Base-by-base conservation (phyloP, 352 stramenopile species). In the Pythium grandisporangium region DNA sequence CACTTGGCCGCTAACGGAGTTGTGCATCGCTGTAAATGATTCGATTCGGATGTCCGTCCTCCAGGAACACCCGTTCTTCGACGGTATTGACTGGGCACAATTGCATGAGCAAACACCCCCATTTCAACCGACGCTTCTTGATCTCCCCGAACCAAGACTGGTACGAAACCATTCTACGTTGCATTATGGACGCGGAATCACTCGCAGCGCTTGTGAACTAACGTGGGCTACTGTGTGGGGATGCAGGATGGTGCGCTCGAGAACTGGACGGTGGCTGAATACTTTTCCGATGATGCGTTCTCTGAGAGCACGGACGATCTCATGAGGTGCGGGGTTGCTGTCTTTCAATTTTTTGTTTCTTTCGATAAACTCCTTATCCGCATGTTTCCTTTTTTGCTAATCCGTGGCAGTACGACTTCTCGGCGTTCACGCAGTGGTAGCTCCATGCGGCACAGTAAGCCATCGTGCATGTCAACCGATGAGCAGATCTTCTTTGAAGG, bases 221-320 rank as follows among this genome's bases (percentile, higher is more conserved):
- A n/a, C n/a, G n/a, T n/a, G n/a, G n/a, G n/a, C n/a, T n/a, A n/a
- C n/a, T n/a, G n/a, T n/a, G n/a, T n/a, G n/a, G n/a, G n/a, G n/a
- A n/a, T n/a, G n/a, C 26, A 84, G 70, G 77, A 90, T 53, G 77
- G 77, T 11, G 71, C 71, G 1, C 62, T 70, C 2, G 77, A 90
- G 20, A 73, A 90, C 40, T 90, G 77, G 77, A 75, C 69, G 10
- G 77, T 90, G 5, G 71, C 74, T 5, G 77, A 90, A 42, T 90
- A 86, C 36, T 88, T 90, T 51, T 72, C 74, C 4, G 66, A 87
- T 32, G 68, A 88, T 48, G 63, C 49, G 10, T 86, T 88, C 38
- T 90, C 74, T 19, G 72, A 87, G 49, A 82, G 67, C 49, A 81
- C 77, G 3, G 70, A 70, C 6, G 68, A 83, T 22, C 63, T 84